A percentile compares a stretch with the other conserved stretches of the same genome.
phyloP scores from a whole-genome alignment of 352 stramenopile genomes.

The Pythium dissimile region DNA sequence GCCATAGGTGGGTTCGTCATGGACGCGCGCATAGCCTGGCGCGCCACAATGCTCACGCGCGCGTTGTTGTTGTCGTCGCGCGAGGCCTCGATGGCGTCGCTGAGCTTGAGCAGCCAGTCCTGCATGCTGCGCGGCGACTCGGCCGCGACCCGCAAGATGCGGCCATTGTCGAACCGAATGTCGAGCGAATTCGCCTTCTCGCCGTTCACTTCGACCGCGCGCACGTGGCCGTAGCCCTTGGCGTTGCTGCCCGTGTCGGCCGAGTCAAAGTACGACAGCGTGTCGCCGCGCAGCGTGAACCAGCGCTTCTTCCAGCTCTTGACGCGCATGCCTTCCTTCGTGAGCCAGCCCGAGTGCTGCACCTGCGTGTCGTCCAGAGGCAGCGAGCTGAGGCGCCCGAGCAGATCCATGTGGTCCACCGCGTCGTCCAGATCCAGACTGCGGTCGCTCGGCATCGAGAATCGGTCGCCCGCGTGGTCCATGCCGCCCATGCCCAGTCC shows the following conservation, averaged over 20 bases:
- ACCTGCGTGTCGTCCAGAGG: constrained; percentile 51
- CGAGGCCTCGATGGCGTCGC: constrained; percentile 61
- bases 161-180: constrained; percentile 73
- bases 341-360: constrained; percentile 74
- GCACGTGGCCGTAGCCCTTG: constrained; percentile 81
- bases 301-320: constrained; percentile 83
- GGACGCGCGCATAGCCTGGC: constrained; percentile 41
- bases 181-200: constrained; percentile 61
- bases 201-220: constrained; percentile 66
- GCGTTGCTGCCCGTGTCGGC: constrained; percentile 62
- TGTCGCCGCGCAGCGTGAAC: constrained; percentile 74
- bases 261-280: constrained; percentile 82
- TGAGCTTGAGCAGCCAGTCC: constrained; percentile 69
- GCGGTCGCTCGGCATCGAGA: constrained; percentile 33
- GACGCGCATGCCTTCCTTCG: constrained; percentile 71
- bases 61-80: constrained; percentile 57
- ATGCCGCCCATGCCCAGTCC: constrained; percentile 12
- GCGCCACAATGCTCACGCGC: constrained; percentile 42
- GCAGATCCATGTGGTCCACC: constrained; percentile 36
- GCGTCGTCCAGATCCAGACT: constrained; percentile 44
- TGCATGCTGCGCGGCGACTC: constrained; percentile 64
- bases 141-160: constrained; percentile 66
- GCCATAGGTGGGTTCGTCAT: constrained; percentile 21
- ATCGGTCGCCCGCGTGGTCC: constrained; percentile 32
- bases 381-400: constrained; percentile 54